Base-by-base conservation (phyloP, 1,139 yeast species). In the Suhomyces bolitotheri region DNA sequence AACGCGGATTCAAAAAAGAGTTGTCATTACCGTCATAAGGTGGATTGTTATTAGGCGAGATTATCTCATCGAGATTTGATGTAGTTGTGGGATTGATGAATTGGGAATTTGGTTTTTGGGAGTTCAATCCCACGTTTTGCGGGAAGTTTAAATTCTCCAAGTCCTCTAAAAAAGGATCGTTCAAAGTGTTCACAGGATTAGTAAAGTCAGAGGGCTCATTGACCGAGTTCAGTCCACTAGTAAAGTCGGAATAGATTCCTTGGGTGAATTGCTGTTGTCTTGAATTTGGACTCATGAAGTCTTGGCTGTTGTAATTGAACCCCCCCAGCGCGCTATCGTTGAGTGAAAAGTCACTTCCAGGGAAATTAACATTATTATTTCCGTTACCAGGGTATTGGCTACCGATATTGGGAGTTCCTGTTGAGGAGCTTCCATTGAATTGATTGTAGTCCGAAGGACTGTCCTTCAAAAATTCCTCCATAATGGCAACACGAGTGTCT, bases 391-490 rank as follows among this genome's bases (percentile, higher is more conserved):
- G 30, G 24, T 35, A 35, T 20, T 35, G 38, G 31, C 34, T 31
- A 8, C 23, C 36, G 13, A 35, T 19, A 21, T 31, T 35, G 15
- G 38, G 38, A 7, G 38, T 38, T 21, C 41, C 35, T 34, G 25
- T 32, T 7, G 27, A 31, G 25, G 49, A 35, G 16, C 28, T 25
- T 9, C 24, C 29, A 16, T 31, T 35, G 13, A 20, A 12, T 8
- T 33, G 33, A 26, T 41, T 34, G 27, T 43, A 49, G 38, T 63
- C 68, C 30, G 62, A 51, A 12, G 71, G 70, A 51, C 71, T 63
- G 32, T 65, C 70, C 38, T 57, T 64, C 38, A 65, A 55, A 44
- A 49, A 66, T 36, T 64, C 67, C 31, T 65, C 71, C 72, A 66
- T 66, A n/a, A n/a, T 11, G 20, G 42, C 20, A 17, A 17, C 20